A percentile compares a stretch with the other conserved stretches of the same genome.
These are phyloP conservation scores for Mortierella alpina DNA, from an alignment of 192 early-diverging fungal species.

Conservation along the genomic window DNA sequence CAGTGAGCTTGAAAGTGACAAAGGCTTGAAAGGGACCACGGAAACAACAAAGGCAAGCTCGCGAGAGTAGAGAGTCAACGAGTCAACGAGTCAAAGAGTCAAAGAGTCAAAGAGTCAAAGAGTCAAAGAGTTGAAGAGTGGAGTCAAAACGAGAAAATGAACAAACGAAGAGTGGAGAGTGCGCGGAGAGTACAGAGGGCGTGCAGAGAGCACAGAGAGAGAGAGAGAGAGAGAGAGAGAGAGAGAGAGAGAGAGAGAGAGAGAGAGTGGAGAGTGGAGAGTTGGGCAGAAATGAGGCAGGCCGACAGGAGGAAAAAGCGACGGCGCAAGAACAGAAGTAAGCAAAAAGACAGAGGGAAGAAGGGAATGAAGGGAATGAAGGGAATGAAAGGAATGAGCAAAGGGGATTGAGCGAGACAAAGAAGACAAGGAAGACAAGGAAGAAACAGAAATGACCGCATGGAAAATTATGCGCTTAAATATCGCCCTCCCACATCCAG, in stretches of 20 bases:
- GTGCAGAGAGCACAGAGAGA: constrained; percentile 4
- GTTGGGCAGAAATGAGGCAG: not conserved
- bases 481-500: no score
- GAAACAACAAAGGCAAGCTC: not conserved
- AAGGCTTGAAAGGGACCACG: not conserved
- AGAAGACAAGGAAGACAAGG: not conserved
- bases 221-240: not conserved
- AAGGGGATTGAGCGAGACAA: constrained; percentile 2
- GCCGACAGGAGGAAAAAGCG: not conserved
- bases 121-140: not conserved
- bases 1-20: not conserved
- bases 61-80: not conserved
- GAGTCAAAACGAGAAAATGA: not conserved
- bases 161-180: not conserved
- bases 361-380: not conserved
- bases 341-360: not conserved
- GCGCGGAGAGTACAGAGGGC: not conserved
- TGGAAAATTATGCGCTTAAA: no score
- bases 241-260: not conserved
- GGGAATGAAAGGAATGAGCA: not conserved
- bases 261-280: constrained; percentile 2
- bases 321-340: constrained; percentile 2
- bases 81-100: not conserved
- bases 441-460: not conserved
- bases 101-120: not conserved